phyloP scores from a whole-genome alignment of 2,329 filamentous ascomycete species.

The Mycogone perniciosa region DNA sequence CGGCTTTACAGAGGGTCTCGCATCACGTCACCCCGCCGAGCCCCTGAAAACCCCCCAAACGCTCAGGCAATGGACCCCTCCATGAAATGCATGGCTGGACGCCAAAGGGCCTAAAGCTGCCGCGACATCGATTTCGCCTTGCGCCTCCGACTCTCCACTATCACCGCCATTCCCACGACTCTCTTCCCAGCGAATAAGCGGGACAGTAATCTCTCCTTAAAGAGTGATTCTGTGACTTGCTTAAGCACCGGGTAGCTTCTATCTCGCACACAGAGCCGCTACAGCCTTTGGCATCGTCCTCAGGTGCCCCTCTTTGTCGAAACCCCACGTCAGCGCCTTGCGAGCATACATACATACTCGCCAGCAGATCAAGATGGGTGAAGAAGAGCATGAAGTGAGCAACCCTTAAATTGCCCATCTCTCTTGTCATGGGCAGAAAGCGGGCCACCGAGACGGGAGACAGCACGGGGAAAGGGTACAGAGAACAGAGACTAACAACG shows the following conservation, averaged over 20 bases:
- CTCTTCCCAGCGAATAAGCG: neutral
- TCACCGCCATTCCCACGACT: neutral
- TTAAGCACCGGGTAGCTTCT: neutral
- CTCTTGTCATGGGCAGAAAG: neutral
- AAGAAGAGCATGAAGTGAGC: conserved; percentile 18
- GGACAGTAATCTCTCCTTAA: neutral
- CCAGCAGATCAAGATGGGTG: conserved; percentile 9
- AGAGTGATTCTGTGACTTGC: too few relatives aligned
- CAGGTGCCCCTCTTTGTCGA: neutral
- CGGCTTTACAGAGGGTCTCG: too few relatives aligned
- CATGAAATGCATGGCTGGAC: neutral
- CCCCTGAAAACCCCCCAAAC: too few relatives aligned
- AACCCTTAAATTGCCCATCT: neutral
- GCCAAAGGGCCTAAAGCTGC: neutral
- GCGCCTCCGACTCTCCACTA: neutral
- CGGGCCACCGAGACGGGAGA: neutral
- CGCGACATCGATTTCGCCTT: neutral
- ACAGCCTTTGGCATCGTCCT: too few relatives aligned
- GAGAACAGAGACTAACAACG: neutral
- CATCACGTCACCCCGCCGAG: neutral
- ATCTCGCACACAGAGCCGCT: too few relatives aligned
- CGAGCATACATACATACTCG: too few relatives aligned
- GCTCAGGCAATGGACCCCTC: neutral
- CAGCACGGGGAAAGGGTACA: neutral
- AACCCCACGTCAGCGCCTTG: neutral